A percentile compares a stretch with the other conserved stretches of the same genome.
Evolutionary conservation across 768 basidiomycete species (phyloP).

Genomic region (Filobasidium floriforme): DNA sequence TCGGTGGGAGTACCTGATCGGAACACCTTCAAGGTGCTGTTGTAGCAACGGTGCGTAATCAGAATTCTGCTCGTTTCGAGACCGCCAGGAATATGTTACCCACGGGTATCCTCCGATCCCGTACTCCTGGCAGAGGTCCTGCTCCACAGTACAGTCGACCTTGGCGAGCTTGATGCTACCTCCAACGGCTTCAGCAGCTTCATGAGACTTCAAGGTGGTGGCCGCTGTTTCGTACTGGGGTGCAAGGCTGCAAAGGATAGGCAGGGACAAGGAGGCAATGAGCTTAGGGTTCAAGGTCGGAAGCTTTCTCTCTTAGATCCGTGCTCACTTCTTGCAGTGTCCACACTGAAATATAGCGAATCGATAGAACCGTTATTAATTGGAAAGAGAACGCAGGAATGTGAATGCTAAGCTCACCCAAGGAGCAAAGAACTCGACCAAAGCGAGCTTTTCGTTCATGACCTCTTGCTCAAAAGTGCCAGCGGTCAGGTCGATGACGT

Average conservation of each 20-base stretch:
- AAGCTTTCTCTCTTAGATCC: not conserved
- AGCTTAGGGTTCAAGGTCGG: not conserved
- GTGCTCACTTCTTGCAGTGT: constrained; percentile 67
- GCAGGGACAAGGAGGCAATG: not conserved
- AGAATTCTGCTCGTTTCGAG: too few species aligned
- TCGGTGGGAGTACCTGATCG: constrained; percentile 70
- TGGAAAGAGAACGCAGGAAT: not conserved
- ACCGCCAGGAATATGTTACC: constrained; percentile 39
- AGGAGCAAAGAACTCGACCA: constrained; percentile 62
- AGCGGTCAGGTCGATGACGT: constrained; percentile 71
- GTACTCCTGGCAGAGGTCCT: constrained; percentile 79
- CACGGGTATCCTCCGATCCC: constrained; percentile 93
- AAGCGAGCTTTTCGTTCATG: constrained; percentile 60
- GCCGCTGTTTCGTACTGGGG: constrained; percentile 88
- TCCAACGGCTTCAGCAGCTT: constrained; percentile 44
- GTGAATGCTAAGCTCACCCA: constrained; percentile 7
- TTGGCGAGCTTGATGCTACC: constrained; percentile 76
- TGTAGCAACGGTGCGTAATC: not conserved
- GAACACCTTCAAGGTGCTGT: constrained; percentile 84
- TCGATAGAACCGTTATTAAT: not conserved
- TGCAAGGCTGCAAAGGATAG: constrained; percentile 55
- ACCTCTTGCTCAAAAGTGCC: constrained; percentile 63
- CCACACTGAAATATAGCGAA: constrained; percentile 60
- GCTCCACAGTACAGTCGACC: constrained; percentile 92
- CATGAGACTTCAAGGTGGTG: constrained; percentile 72